Evolutionary conservation across 352 stramenopile genomes (phyloP).

Genomic region (Globisporangium radiosum): DNA sequence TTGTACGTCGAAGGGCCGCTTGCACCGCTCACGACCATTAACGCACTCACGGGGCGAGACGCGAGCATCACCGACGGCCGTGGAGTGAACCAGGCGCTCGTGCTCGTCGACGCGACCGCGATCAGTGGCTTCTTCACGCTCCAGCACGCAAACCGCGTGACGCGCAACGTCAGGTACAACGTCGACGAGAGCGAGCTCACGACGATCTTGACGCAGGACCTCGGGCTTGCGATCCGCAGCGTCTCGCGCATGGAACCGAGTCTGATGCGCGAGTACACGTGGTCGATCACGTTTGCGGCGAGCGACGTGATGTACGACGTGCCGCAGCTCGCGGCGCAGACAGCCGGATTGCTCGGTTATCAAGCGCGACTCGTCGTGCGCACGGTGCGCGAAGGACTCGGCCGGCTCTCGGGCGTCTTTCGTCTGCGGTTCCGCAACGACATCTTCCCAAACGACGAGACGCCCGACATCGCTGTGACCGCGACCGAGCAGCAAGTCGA

Average conservation of each 20-base stretch:
- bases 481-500: constrained; percentile 52
- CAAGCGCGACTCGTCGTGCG: constrained; percentile 36
- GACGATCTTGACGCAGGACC: constrained; percentile 54
- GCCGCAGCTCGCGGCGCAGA: constrained; percentile 38
- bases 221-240: constrained; percentile 47
- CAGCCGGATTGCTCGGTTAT: constrained; percentile 49
- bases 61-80: constrained; percentile 61
- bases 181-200: constrained; percentile 45
- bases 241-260: constrained; percentile 36
- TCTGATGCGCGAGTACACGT: constrained; percentile 48
- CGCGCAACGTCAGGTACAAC: constrained; percentile 64
- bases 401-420: constrained; percentile 62
- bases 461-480: constrained; percentile 49
- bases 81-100: constrained; percentile 22
- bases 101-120: constrained; percentile 56
- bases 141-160: constrained; percentile 42
- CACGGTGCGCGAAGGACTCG: constrained; percentile 53
- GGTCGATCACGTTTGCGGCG: constrained; percentile 71
- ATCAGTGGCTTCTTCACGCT: constrained; percentile 65
- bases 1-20: constrained; percentile 55
- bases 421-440: constrained; percentile 62
- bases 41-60: constrained; percentile 38
- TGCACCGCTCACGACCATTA: constrained; percentile 34
- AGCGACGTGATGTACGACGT: constrained; percentile 63
- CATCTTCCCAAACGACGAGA: constrained; percentile 71